Evolutionary conservation across 257 asterid genomes (phyloP), one percentile per base, ranked within the genome.

Genomic region (Solanum clarkiae): DNA sequence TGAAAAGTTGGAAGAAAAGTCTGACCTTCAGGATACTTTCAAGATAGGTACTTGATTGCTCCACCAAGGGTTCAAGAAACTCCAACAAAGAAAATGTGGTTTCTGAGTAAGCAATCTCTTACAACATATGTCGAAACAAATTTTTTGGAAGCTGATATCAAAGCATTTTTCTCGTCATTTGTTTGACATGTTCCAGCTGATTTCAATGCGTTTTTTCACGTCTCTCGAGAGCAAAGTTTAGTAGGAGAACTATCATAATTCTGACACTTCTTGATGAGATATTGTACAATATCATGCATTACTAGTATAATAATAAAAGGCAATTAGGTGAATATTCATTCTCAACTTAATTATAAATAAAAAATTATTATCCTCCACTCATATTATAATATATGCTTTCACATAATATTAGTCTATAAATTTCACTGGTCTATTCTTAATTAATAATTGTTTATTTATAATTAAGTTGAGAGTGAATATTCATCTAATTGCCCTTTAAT

Each of bases 1-100:
- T 91, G 93, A 92, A 91, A 85, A 57, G 93, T 91, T 72, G 91
- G 92, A 17, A 84, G 56, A 36, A 88, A 86, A 70, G 40, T 81
- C 29, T 62, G 15, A 40, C 51, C 65, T 18, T 56, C 70, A 3
- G 92, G 93, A 26, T 55, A 22, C 74, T 88, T 65, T 74, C 36
- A 54, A 4, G 88, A 89, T 36, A 51, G 91, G 51, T 89, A 57
- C 85, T 85, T 91, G 88, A 60, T 83, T 71, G 90, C 87, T 72
- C 93, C 93, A 4, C 7, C 80, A 60, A 85, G 90, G 32, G 88
- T 89, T 63, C 90, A 86, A 84, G 85, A 86, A 72, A 89, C 10
- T 81, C 88, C 91, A 32, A 65, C 66, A 51, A 84, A 83, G 85
- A 71, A 89, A 79, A 36, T 89, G 82, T 20, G 83, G 59, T 85